Base-by-base conservation (phyloP, 352 stramenopile genomes). In the Phytopythium helicoides region DNA sequence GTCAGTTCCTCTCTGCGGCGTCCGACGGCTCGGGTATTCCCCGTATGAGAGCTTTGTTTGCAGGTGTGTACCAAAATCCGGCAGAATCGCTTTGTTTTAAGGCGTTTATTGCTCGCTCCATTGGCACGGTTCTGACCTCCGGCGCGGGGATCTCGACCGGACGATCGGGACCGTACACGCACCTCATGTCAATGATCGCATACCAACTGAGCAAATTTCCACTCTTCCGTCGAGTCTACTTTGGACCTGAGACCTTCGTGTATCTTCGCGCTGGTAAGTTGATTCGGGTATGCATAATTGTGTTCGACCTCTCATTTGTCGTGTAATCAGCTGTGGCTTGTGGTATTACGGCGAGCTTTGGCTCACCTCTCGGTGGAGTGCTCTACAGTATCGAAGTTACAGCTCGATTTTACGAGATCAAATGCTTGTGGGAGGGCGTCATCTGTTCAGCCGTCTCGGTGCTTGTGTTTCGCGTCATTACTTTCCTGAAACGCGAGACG, bases 371-470 rank as follows among this genome's bases (percentile, higher is more conserved):
- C 0, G 84, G 84, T 7, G 82, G 84, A 6, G 73, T 94, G 10
- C 58, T 94, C 3, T 94, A 87, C 60, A 91, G 82, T 36, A 93
- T 94, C 26, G 85, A 94, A 63, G 85, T 94, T 26, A 92, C 82
- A 3, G 81, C 82, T 5, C 85, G 81, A 31, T 91, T 88, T 49
- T 94, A 93, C 59, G 80, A 90, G 54, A 89, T 94, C 62, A 88
- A 87, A 58, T 90, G 76, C 15, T 66, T 93, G 8, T 93, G 83
- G 83, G 81, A 92, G 58, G 77, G 81, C 15, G 78, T 92, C 23
- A 93, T 93, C 53, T 81, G 76, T 53, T 89, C 83, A 11, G 87
- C 79, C 5, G 69, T 90, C 44, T 92, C 78, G 35, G 85, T 93
- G 36, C 56, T 93, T 16, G 72, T 90, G 6, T 93, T 86, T 56